Conservation (phyloP, 257 asterid species). For the Capsicum rhomboideum region DNA sequence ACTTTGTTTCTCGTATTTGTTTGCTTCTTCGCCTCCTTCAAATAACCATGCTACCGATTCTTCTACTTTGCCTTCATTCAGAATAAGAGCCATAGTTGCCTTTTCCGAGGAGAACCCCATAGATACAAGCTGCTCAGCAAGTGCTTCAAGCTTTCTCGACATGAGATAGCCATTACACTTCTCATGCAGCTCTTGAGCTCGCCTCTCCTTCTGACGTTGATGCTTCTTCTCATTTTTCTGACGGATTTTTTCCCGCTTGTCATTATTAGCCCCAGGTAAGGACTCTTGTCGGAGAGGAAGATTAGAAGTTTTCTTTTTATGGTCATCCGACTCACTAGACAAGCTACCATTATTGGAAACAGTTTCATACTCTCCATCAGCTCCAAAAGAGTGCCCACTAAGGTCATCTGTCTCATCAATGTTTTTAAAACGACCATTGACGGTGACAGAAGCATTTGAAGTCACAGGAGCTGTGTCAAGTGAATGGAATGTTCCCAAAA, state of each 20-base stretch:
- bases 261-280: conserved; percentile 61
- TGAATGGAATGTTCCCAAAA: conserved; percentile 62
- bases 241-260: conserved; percentile 70
- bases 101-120: conserved; percentile 95
- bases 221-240: conserved; percentile 77
- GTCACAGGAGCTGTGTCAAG: conserved; percentile 55
- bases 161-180: conserved; percentile 66
- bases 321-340: conserved; percentile 86
- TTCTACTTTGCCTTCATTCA: conserved; percentile 88
- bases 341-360: conserved; percentile 85
- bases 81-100: conserved; percentile 90
- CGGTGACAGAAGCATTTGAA: conserved; percentile 39
- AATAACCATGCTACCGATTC: conserved; percentile 85
- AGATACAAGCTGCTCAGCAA: conserved; percentile 82
- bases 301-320: conserved; percentile 40
- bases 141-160: conserved; percentile 72
- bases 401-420: conserved; percentile 82
- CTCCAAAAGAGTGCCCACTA: conserved; percentile 42
- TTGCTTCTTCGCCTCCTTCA: conserved; percentile 53
- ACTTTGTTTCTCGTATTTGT: conserved; percentile 39
- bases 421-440: conserved; percentile 70
- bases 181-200: conserved; percentile 78
- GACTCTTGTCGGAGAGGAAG: conserved; percentile 28
- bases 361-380: conserved; percentile 57
- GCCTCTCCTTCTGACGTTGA: conserved; percentile 77